Conservation (phyloP, 441 rosid species). For the Pelargonium myrrhifolium region DNA sequence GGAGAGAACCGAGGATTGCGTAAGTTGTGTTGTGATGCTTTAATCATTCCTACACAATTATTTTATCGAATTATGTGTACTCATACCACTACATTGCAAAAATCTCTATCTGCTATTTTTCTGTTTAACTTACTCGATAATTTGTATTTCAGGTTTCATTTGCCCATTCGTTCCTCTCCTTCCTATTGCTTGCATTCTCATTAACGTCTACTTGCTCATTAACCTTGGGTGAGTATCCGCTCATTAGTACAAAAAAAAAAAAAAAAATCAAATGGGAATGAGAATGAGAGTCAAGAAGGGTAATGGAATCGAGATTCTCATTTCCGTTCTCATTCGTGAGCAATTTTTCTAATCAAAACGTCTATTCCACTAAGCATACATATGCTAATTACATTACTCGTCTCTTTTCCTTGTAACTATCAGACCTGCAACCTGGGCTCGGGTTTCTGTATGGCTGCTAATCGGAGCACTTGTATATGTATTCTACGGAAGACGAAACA, state of each 20-base stretch:
- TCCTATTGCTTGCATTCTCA: constrained; percentile 70
- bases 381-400: neutral
- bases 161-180: constrained; percentile 94
- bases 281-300: too few relatives aligned
- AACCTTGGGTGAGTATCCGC: constrained; percentile 68
- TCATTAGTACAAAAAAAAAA: too few relatives aligned
- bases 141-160: constrained; percentile 46
- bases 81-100: neutral
- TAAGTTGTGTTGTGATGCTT: too few relatives aligned
- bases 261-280: too few relatives aligned
- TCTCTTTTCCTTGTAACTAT: constrained; percentile 1
- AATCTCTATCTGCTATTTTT: neutral
- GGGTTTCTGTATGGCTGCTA: constrained; percentile 71
- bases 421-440: constrained; percentile 67
- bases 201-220: constrained; percentile 75
- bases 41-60: too few relatives aligned
- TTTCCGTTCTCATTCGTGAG: too few relatives aligned
- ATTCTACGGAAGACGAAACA: constrained; percentile 62
- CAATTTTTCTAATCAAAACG: neutral
- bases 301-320: too few relatives aligned
- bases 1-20: too few relatives aligned
- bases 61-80: neutral
- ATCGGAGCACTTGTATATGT: constrained; percentile 58
- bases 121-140: neutral
- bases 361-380: neutral